These are phyloP conservation scores for Trichophyton schoenleinii DNA, from an alignment of 2,329 filamentous ascomycete species.

Conservation along the genomic window DNA sequence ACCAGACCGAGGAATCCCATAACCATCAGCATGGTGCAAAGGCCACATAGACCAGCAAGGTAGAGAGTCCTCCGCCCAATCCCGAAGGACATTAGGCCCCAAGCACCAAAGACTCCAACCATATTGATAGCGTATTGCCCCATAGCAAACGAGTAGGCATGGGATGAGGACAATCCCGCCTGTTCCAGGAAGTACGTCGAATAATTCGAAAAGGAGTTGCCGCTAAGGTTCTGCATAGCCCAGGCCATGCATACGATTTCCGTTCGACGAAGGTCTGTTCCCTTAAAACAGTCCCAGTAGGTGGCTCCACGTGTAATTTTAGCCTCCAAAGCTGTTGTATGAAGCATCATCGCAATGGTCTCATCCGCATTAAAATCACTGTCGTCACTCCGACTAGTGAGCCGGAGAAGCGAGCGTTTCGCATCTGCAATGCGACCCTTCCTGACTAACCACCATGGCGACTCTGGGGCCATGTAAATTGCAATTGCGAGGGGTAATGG, in stretches of 20 bases:
- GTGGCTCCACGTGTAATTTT: conserved; percentile 50
- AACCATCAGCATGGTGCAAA: conserved; percentile 65
- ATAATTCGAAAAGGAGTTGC: conserved; percentile 53
- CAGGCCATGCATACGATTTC: conserved; percentile 58
- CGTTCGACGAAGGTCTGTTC: conserved; percentile 63
- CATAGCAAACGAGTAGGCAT: conserved; percentile 45
- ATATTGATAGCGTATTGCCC: conserved; percentile 57
- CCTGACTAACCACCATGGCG: conserved; percentile 41
- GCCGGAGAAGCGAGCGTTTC: conserved; percentile 30
- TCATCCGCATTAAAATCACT: conserved; percentile 69
- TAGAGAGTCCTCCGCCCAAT: conserved; percentile 66
- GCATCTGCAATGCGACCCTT: conserved; percentile 36
- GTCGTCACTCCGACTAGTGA: conserved; percentile 40
- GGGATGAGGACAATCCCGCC: conserved; percentile 39
- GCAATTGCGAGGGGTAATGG: conserved; percentile 38
- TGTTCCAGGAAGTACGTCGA: conserved; percentile 49
- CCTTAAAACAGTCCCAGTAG: conserved; percentile 75
- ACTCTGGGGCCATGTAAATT: conserved; percentile 38
- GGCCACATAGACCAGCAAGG: conserved; percentile 58
- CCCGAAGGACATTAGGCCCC: conserved; percentile 64
- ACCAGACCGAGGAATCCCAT: conserved; percentile 75
- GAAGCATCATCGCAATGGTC: conserved; percentile 83
- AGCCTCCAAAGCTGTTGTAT: conserved; percentile 56
- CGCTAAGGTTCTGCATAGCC: conserved; percentile 52
- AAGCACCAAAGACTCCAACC: conserved; percentile 67